Conservation (phyloP, 177 flowering plant species). For the Tripterygium wilfordii region DNA sequence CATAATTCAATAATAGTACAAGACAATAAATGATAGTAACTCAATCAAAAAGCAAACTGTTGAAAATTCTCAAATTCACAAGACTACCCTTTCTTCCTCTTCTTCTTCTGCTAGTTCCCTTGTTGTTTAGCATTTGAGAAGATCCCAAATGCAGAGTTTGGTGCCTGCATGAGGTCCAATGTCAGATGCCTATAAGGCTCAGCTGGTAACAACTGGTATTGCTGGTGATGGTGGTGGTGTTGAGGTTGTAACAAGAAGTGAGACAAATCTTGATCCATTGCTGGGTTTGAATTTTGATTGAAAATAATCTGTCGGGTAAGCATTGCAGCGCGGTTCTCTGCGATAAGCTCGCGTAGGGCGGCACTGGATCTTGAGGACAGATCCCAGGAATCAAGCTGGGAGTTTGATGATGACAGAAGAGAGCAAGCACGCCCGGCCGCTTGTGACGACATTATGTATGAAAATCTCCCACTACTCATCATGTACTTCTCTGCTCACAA, state of each 20-base stretch:
- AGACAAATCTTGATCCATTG: conserved; percentile 8
- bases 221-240: no score
- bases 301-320: conserved; percentile 37
- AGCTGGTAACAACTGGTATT: conserved; percentile 19
- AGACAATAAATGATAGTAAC: no score
- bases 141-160: conserved; percentile 37
- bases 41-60: no score
- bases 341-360: conserved; percentile 67
- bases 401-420: conserved; percentile 92
- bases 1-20: no score
- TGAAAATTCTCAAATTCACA: no score
- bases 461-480: conserved; percentile 20
- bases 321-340: conserved; percentile 56
- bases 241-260: no score
- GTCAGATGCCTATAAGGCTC: conserved; percentile 1
- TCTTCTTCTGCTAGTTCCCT: conserved; percentile 30
- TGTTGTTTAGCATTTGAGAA: no score
- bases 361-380: conserved; percentile 58
- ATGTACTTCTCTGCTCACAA: no score
- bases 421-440: conserved; percentile 65
- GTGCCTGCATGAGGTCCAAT: conserved; percentile 43
- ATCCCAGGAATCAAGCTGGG: conserved; percentile 31
- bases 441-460: conserved; percentile 25
- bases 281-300: conserved; percentile 15
- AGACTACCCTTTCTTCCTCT: conserved; percentile 38